Evolutionary conservation across 225 moss, liverwort and hornwort species (phyloP).

Genomic region (Antitrichia curtipendula): DNA sequence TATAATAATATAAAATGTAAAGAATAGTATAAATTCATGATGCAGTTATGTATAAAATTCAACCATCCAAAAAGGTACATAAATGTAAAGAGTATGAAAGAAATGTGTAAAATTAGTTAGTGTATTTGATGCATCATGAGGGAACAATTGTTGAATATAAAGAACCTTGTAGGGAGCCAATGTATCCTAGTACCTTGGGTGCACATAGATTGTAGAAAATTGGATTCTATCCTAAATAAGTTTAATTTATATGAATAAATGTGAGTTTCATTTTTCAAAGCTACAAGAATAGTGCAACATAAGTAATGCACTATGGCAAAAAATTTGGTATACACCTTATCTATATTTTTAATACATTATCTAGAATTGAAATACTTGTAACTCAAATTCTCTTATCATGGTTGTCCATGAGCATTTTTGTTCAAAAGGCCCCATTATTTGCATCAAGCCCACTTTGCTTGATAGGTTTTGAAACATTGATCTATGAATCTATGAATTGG

Average conservation of each 20-base stretch:
- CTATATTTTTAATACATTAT: not conserved
- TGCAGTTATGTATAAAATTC: no score
- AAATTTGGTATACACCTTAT: not conserved
- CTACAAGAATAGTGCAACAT: not conserved
- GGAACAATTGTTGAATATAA: not conserved
- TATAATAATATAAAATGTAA: not conserved
- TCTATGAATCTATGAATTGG: rapidly evolving
- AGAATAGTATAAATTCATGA: not conserved
- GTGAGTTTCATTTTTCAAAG: not conserved
- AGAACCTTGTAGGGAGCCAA: not conserved
- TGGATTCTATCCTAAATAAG: not conserved
- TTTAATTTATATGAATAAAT: not conserved
- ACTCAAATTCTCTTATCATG: not conserved
- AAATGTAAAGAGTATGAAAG: not conserved
- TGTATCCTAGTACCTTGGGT: no score
- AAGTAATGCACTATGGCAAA: not conserved
- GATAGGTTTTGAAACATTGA: not conserved
- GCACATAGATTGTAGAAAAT: not conserved
- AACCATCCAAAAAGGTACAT: no score
- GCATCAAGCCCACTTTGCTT: not conserved
- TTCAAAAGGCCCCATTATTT: not conserved
- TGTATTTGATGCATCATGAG: not conserved
- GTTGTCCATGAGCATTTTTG: not conserved
- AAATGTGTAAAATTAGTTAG: not conserved
- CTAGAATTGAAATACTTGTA: not conserved